Evolutionary conservation across 768 basidiomycete genomes (phyloP).

Genomic region (Termitomyces sp.): DNA sequence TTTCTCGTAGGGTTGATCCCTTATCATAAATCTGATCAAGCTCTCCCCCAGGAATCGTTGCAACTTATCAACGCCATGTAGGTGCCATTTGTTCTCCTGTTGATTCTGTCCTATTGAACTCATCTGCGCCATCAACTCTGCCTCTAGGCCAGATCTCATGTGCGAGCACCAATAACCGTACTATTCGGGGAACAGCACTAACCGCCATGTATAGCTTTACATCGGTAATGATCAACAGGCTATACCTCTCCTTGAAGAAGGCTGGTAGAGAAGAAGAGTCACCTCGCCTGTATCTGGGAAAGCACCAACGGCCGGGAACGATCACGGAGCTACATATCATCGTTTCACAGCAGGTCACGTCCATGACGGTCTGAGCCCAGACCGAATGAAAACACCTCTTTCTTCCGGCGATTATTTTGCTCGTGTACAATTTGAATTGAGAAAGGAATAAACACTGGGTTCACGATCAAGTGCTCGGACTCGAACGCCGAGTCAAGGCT

Average conservation of each 20-base stretch:
- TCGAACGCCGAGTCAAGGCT: too few relatives aligned
- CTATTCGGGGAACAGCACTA: background rate
- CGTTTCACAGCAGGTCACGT: constrained; percentile 6
- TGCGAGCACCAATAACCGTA: background rate
- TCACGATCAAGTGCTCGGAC: background rate
- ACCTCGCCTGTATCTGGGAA: background rate
- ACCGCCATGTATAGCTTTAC: constrained; percentile 10
- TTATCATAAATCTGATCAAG: background rate
- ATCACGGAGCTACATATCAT: constrained; percentile 7
- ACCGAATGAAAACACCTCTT: background rate
- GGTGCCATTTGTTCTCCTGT: background rate
- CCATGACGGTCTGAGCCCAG: background rate
- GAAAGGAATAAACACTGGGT: background rate
- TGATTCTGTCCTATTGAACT: background rate
- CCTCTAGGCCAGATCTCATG: constrained; percentile 6
- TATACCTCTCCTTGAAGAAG: constrained; percentile 17
- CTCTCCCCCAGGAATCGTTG: background rate
- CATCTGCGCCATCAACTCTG: background rate
- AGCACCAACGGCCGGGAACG: background rate
- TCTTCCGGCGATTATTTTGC: too few relatives aligned
- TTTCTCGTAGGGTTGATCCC: background rate
- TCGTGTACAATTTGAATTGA: background rate
- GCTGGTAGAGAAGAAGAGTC: constrained; percentile 7
- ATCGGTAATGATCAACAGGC: constrained; percentile 15
- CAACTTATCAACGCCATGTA: constrained; percentile 7